phyloP scores from a whole-genome alignment of 2,329 filamentous ascomycete species.

The Verticillium tricorpus region DNA sequence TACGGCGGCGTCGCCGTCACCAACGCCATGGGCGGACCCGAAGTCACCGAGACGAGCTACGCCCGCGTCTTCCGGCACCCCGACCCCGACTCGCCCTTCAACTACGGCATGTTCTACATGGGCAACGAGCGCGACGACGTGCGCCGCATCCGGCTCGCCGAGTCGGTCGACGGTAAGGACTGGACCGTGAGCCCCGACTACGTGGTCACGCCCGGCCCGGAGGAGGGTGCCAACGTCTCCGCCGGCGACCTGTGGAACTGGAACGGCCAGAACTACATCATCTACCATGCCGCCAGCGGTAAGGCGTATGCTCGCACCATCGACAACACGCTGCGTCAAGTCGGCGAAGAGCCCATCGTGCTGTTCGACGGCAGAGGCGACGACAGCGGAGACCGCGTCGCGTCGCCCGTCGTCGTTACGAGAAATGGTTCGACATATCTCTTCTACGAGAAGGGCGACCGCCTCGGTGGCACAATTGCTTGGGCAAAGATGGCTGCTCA shows the following conservation, averaged over 20 bases:
- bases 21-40: slow-evolving; percentile 16
- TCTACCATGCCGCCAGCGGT: slow-evolving; percentile 14
- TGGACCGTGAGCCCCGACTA: slow-evolving; percentile 14
- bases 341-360: slow-evolving; percentile 10
- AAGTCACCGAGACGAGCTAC: slow-evolving; percentile 19
- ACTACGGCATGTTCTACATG: slow-evolving; percentile 22
- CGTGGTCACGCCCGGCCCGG: slow-evolving; percentile 9
- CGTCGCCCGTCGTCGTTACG: slow-evolving; percentile 12
- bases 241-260: slow-evolving; percentile 12
- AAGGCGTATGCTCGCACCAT: slow-evolving; percentile 14
- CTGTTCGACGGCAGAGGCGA: slow-evolving; percentile 10
- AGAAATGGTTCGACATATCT: slow-evolving; percentile 5
- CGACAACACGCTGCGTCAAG: slow-evolving; percentile 10
- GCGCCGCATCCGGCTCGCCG: slow-evolving; percentile 19
- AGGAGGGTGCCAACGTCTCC: slow-evolving; percentile 13
- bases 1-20: slow-evolving; percentile 16
- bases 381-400: slow-evolving; percentile 7
- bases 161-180: slow-evolving; percentile 15
- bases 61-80: slow-evolving; percentile 19
- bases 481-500: slow-evolving; percentile 10
- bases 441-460: slow-evolving; percentile 14
- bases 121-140: slow-evolving; percentile 17
- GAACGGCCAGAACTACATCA: slow-evolving; percentile 11
- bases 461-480: slow-evolving; percentile 13
- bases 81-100: slow-evolving; percentile 13